phyloP scores from a whole-genome alignment of 768 basidiomycete genomes.

The Amanita rubescens region DNA sequence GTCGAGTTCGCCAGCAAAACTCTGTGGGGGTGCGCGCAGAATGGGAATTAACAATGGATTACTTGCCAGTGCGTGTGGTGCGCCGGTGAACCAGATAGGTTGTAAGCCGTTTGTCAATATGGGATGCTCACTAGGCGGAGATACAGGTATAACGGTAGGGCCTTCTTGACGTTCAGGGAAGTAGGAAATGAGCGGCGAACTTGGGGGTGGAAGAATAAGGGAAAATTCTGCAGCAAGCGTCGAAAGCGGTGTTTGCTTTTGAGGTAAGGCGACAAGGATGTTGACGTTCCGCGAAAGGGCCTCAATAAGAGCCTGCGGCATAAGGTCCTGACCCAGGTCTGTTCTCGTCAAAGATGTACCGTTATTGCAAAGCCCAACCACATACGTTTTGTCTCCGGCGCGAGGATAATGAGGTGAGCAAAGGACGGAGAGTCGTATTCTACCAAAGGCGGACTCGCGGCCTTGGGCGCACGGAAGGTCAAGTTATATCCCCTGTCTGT shows the following conservation, averaged over 20 bases:
- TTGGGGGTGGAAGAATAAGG: constrained; percentile 79
- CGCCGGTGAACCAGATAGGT: constrained; percentile 74
- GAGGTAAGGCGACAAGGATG: constrained; percentile 74
- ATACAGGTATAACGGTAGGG: constrained; percentile 57
- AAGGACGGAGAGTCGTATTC: constrained; percentile 70
- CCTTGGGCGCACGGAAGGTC: constrained; percentile 81
- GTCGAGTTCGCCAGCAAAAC: constrained; percentile 68
- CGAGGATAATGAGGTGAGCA: constrained; percentile 81
- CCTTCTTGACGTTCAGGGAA: constrained; percentile 70
- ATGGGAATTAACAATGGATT: constrained; percentile 83
- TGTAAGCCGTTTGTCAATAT: constrained; percentile 41
- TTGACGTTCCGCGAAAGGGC: constrained; percentile 70
- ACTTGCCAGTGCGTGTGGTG: constrained; percentile 53
- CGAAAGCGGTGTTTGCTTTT: constrained; percentile 65
- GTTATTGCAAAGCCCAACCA: not conserved
- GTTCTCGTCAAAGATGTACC: not conserved
- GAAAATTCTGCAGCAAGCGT: constrained; percentile 89
- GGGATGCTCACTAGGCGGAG: constrained; percentile 33
- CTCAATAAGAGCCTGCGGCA: constrained; percentile 71
- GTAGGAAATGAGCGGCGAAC: constrained; percentile 78
- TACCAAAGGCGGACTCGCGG: constrained; percentile 55
- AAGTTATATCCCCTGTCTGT: constrained; percentile 78
- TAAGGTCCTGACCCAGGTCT: constrained; percentile 71
- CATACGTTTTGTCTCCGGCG: constrained; percentile 82
- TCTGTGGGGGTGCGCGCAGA: constrained; percentile 66